Conservation (phyloP, 164 flowering plant genomes). For the Annona squamosa region DNA sequence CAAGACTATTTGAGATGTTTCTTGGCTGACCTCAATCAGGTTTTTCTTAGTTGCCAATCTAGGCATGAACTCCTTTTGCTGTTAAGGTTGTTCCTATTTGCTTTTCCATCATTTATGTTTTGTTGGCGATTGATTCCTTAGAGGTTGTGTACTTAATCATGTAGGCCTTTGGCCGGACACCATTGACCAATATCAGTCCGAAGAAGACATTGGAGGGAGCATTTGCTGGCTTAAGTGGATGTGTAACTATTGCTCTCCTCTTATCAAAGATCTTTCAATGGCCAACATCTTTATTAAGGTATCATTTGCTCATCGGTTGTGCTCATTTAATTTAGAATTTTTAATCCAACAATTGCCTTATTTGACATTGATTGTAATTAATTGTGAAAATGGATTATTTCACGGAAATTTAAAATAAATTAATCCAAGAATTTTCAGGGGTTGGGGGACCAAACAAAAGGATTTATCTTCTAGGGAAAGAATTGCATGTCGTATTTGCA, state of each 20-base stretch:
- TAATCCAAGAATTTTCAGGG: no score
- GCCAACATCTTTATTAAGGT: conserved; percentile 80
- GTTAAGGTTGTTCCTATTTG: not conserved
- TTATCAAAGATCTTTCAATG: conserved; percentile 66
- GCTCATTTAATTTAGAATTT: not conserved
- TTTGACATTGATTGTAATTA: no score
- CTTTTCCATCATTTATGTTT: not conserved
- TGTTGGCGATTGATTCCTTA: not conserved
- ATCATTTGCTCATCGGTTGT: conserved; percentile 2
- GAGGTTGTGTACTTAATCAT: conserved; percentile 7
- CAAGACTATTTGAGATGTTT: not conserved
- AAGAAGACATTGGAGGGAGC: conserved; percentile 99
- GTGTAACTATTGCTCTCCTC: conserved; percentile 55
- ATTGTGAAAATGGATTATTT: no score
- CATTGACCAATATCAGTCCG: conserved; percentile 81
- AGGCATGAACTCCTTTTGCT: conserved; percentile 1
- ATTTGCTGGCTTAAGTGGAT: conserved; percentile 76
- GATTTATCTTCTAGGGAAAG: no score
- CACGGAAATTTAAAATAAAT: no score
- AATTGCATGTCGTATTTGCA: no score
- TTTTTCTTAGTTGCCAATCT: no score
- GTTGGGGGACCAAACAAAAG: no score
- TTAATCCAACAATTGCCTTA: no score
- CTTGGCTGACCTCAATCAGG: not conserved
- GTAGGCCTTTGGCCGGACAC: conserved; percentile 96